A percentile compares a stretch with the other conserved stretches of the same genome.
phyloP scores from a whole-genome alignment of 169 alveolate genomes.

The Amoebophrya sp. region DNA sequence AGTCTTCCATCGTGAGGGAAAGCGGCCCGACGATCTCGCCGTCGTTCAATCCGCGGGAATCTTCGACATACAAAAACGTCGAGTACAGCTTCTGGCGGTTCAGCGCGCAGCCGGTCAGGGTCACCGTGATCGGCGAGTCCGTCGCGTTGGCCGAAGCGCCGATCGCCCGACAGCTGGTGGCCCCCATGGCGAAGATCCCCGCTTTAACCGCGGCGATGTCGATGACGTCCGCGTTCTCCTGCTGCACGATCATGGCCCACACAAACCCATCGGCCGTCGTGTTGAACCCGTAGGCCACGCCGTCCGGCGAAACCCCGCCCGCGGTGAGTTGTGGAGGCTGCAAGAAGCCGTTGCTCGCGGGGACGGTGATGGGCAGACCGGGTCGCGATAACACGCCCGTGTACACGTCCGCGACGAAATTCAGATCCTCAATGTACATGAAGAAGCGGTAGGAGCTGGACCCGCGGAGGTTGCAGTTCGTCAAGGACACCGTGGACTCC shows the following conservation, averaged over 20 bases:
- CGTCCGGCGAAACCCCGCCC: slow-evolving; percentile 19
- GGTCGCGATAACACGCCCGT: not conserved
- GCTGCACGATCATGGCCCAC: slow-evolving; percentile 11
- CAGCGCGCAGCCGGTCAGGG: slow-evolving; percentile 31
- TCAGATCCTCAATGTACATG: slow-evolving; percentile 30
- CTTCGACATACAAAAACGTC: slow-evolving; percentile 29
- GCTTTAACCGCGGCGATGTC: slow-evolving; percentile 28
- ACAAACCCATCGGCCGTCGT: slow-evolving; percentile 2
- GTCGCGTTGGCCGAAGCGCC: not conserved
- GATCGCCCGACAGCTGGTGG: slow-evolving; percentile 9
- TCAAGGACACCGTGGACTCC: not conserved
- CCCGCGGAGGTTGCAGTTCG: slow-evolving; percentile 28
- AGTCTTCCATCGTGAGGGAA: not conserved
- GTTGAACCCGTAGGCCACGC: not conserved
- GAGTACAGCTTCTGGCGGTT: not conserved
- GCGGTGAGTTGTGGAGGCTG: not conserved
- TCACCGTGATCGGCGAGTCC: not conserved
- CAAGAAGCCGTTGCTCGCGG: not conserved
- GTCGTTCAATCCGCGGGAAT: not conserved
- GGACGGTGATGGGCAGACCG: not conserved
- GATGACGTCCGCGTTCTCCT: not conserved
- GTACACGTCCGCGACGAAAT: slow-evolving; percentile 13
- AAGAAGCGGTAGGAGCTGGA: not conserved
- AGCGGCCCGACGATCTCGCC: slow-evolving; percentile 25
- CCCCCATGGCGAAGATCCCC: slow-evolving; percentile 32